Conservation (phyloP, 768 basidiomycete species). For the Galerina sulciceps region DNA sequence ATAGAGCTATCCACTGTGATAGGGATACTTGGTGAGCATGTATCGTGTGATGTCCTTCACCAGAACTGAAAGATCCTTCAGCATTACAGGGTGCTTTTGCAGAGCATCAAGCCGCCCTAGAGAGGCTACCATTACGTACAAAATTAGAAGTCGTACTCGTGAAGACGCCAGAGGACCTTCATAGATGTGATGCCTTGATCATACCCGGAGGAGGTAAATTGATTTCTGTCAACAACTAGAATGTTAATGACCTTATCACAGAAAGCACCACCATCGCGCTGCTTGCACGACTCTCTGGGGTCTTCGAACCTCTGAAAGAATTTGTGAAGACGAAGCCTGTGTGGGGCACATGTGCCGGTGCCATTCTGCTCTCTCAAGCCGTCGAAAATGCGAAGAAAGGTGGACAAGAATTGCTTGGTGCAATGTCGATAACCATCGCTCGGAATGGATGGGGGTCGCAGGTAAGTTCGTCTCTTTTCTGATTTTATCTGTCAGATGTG, state of each 20-base stretch:
- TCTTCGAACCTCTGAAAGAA: constrained; percentile 77
- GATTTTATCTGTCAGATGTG: background rate
- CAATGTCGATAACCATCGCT: constrained; percentile 77
- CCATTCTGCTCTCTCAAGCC: constrained; percentile 80
- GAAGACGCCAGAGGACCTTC: constrained; percentile 75
- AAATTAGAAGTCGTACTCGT: constrained; percentile 61
- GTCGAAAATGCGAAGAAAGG: constrained; percentile 83
- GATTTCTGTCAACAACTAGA: background rate
- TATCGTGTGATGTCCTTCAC: background rate
- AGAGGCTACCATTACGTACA: constrained; percentile 52
- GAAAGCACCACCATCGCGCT: constrained; percentile 94
- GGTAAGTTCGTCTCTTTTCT: constrained; percentile 46
- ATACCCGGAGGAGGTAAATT: constrained; percentile 86
- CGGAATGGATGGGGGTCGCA: constrained; percentile 96
- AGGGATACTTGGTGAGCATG: constrained; percentile 55
- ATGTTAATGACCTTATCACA: constrained; percentile 26
- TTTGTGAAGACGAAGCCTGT: constrained; percentile 78
- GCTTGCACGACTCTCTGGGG: constrained; percentile 70
- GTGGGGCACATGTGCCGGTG: constrained; percentile 97
- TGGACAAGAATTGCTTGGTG: constrained; percentile 85
- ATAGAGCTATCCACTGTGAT: constrained; percentile 27
- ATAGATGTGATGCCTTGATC: constrained; percentile 79
- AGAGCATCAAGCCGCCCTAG: constrained; percentile 79
- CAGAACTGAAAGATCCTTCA: constrained; percentile 31
- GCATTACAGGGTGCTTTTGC: constrained; percentile 93